Base-by-base conservation (phyloP, 768 basidiomycete genomes). In the Lentinula guzmanii region DNA sequence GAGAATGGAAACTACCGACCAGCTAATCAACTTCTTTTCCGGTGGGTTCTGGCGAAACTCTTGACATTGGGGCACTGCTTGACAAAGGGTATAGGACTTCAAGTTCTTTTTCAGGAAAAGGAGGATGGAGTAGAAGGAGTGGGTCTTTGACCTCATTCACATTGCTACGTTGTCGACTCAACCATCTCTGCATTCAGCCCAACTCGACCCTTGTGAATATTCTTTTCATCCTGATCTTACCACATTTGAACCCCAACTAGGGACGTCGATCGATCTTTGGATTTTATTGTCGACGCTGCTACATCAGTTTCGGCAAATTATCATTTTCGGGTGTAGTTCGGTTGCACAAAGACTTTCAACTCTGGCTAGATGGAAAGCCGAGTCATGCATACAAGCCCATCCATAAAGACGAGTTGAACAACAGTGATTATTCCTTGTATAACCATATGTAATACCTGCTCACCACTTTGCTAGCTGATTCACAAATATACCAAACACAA, bases 241-340 rank as follows among this genome's bases (percentile, higher is more conserved):
- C 28, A 24, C 34, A 2, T 16, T 8, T 24, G 1, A 28, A n/a
- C 34, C 9, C 13, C 18, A 11, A 55, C 34, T 48, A 93, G 91
- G 78, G 77, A 57, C 85, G 89, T 31, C 85, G 89, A 18, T 93
- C 92, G 2, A 73, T 90, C 21, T 90, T 93, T 70, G 93, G 91
- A 2, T 90, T 85, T 66, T 93, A 93, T 68, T 86, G 83, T 65
- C 87, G 91, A 52, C 81, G 92, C 43, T 91, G 89, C 68, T 86
- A 81, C 63, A 79, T 91, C 53, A 86, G 82, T 66, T 93, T 87
- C 71, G 69, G 82, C 66, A 93, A 93, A 69, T 76, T 94, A 3
- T 90, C 91, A 0, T 92, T 87, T 65, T 79, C 81, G 52, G 90
- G 87, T 10, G 77, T 89, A n/a, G 76, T 81, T 55, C 82, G 83